These are phyloP conservation scores for Quercus cerris DNA, from an alignment of 306 rosid species.

Conservation along the genomic window DNA sequence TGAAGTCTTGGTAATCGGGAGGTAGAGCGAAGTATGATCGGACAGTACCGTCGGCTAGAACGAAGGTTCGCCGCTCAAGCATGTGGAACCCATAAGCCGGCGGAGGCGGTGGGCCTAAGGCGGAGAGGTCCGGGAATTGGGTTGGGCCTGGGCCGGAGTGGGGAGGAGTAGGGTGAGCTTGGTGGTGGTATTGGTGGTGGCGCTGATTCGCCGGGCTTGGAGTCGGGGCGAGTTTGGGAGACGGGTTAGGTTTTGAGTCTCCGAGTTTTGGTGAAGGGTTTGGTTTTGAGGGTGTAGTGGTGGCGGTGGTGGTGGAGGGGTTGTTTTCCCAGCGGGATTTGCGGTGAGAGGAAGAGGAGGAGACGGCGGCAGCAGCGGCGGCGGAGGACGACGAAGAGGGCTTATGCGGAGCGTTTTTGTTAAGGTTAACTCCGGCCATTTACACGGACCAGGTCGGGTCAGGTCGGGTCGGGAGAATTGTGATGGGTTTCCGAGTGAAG, in stretches of 20 bases:
- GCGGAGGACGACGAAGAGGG: conserved; percentile 46
- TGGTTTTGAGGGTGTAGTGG: too few species aligned
- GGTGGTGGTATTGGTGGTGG: conserved; percentile 27
- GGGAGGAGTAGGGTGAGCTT: conserved; percentile 12
- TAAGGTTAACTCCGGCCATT: conserved; percentile 80
- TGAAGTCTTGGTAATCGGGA: conserved; percentile 72
- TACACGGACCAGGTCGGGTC: background rate
- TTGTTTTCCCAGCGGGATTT: conserved; percentile 83
- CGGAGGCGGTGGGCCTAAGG: conserved; percentile 73
- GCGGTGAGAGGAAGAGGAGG: conserved; percentile 36
- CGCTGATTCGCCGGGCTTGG: conserved; percentile 26
- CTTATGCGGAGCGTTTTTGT: conserved; percentile 38
- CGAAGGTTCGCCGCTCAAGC: conserved; percentile 91
- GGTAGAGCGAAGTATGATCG: conserved; percentile 94
- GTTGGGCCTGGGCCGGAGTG: conserved; percentile 14
- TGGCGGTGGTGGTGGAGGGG: background rate
- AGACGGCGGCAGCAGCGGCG: too few species aligned
- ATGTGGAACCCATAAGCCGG: conserved; percentile 94
- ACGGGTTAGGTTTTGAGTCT: conserved; percentile 28
- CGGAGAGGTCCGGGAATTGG: conserved; percentile 51
- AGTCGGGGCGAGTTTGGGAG: conserved; percentile 35
- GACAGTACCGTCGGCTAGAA: conserved; percentile 85
- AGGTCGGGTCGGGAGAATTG: too few species aligned
- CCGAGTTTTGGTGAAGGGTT: conserved; percentile 12
- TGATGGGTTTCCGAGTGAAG: background rate